Evolutionary conservation across 176 grass and related monocot species (phyloP), one percentile per base, ranked within the genome.

Genomic region (Hsuehochloa calcarea): DNA sequence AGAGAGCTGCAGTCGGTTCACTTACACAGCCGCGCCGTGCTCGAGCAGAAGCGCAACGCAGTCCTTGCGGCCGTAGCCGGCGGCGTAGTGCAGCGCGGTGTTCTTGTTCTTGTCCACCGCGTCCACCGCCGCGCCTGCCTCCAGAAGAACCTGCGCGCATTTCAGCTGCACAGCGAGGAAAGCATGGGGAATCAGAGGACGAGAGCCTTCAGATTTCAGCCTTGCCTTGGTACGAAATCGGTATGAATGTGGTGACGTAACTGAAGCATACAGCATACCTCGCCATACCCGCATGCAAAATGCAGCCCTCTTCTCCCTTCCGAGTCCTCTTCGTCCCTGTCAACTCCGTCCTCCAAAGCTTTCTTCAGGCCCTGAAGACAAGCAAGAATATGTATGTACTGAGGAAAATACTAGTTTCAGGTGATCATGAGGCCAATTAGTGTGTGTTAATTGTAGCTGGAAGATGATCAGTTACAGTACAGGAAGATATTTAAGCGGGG

Each of bases 211-310:
- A 38, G 37, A 38, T 38, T 38, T 38, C 79, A 45, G 43, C 43
- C 1, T 11, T 11, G 43, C 9, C 9, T 45, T 45, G 9, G 46
- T 15, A 15, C 0, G 46, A 49, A 15, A 49, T 49, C 46, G 46
- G 5, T 15, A 15, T 29, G 35, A 10, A 23, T 69, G 16, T 61
- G 71, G 43, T 9, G 43, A 44, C 10, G 43, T 44, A 10, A 10
- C 43, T 45, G 9, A 45, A 45, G 10, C 10, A 45, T 11, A 45
- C 43, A 11, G 3, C 9, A 52, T 87, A 93, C 91, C 91, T 98
- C 93, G 71, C 96, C 93, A 61, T 98, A 98, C 8, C 96, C 96
- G 89, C 96, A 99, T 0, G 93, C 91, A 83, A 99, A 99, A 82
- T 99, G 96, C 2, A 99, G 77, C 16, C 93, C 93, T 43, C 96